Percentiles rank a stretch among this genome's conserved stretches.
phyloP scores from a whole-genome alignment of 495 filamentous ascomycete species.

The Talaromyces adpressus region DNA sequence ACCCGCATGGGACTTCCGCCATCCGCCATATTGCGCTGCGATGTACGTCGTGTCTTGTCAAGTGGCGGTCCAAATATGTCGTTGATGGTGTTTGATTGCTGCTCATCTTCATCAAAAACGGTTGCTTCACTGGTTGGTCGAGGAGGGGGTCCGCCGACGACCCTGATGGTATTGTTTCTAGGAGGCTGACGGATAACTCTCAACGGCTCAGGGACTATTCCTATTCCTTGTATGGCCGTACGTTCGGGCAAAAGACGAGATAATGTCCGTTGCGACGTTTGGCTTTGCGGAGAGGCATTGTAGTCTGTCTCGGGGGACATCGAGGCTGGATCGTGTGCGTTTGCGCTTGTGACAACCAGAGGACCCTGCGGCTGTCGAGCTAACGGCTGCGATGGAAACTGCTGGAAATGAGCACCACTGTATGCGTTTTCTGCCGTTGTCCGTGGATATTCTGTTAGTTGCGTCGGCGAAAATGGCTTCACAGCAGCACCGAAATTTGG shows the following conservation, averaged over 20 bases:
- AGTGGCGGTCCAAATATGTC: constrained; percentile 11
- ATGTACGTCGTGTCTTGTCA: constrained; percentile 2
- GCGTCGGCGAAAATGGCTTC: constrained; percentile 6
- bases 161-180: background rate
- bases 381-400: constrained; percentile 12
- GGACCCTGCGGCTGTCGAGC: background rate
- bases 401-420: constrained; percentile 8
- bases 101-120: constrained; percentile 32
- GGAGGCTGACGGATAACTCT: constrained; percentile 24
- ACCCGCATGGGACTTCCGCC: constrained; percentile 10
- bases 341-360: background rate
- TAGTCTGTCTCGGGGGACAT: constrained; percentile 27
- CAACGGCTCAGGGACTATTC: constrained; percentile 31
- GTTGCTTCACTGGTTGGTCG: constrained; percentile 28
- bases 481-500: constrained; percentile 23
- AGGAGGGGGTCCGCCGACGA: background rate
- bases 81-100: constrained; percentile 7
- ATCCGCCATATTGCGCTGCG: background rate
- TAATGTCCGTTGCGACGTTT: constrained; percentile 27
- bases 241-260: constrained; percentile 25
- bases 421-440: background rate
- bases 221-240: constrained; percentile 15
- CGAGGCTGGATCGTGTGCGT: constrained; percentile 16
- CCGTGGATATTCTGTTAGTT: constrained; percentile 13
- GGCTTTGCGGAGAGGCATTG: constrained; percentile 18